Conservation (phyloP, 345 rosid genomes). For the Toxicodendron radicans region DNA sequence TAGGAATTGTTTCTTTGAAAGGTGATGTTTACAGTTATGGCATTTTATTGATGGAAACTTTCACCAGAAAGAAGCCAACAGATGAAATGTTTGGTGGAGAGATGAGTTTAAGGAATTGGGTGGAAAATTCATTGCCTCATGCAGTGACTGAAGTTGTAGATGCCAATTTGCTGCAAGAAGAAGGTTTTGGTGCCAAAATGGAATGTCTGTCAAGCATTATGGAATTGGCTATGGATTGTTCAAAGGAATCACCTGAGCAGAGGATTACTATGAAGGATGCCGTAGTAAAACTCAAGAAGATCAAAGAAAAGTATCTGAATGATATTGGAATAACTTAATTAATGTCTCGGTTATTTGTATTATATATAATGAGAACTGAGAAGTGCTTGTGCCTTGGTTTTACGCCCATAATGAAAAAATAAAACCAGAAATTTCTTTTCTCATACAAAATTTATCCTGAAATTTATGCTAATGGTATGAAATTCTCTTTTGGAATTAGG, state of each 20-base stretch:
- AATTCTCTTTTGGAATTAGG: too few species aligned
- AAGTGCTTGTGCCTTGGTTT: too few species aligned
- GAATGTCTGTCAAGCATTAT: background rate
- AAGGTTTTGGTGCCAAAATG: background rate
- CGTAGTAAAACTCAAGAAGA: background rate
- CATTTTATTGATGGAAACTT: background rate
- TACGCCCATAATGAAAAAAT: too few species aligned
- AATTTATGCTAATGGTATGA: too few species aligned
- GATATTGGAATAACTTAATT: background rate
- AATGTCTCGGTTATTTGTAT: too few species aligned
- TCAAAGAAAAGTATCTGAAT: background rate
- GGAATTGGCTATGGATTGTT: background rate
- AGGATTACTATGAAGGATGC: background rate
- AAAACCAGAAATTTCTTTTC: too few species aligned
- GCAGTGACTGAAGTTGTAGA: background rate
- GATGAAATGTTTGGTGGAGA: background rate
- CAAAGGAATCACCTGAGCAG: background rate
- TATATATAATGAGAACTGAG: too few species aligned
- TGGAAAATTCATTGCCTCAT: background rate
- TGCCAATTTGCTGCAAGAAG: background rate
- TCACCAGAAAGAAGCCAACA: background rate
- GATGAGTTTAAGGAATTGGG: background rate
- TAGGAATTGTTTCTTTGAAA: background rate
- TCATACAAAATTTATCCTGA: too few species aligned
- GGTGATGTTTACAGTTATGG: background rate